Evolutionary conservation across 331 rosid genomes (phyloP), one percentile per base, ranked within the genome.

Genomic region (Malus hybrid): DNA sequence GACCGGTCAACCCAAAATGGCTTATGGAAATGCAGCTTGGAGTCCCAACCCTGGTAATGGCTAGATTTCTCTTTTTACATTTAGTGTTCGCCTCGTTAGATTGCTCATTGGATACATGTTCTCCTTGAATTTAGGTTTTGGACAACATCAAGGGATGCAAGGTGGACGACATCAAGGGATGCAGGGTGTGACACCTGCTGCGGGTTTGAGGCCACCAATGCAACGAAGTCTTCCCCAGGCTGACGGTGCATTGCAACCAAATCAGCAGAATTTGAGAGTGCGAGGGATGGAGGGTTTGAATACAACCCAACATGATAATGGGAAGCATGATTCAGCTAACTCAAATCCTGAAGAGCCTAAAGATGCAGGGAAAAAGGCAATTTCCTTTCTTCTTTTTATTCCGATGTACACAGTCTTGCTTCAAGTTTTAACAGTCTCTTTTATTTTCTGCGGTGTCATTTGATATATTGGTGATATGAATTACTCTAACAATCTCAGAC

Each of bases 21-120:
- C 83, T 46, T 70, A 83, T 76, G 93, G 88, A 79, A 87, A 86
- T 86, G 85, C 96, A 71, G 84, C 89, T 83, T 94, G 95, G 96
- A 85, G 90, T 65, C 67, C 82, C 5, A 56, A 80, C 73, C 89
- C 89, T 76, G 94, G 89, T 91, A 82, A 62, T 56, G 65, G 75
- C 55, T 66, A 60, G 54, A 66, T 46, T 76, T 79, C 67, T 16
- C 69, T 75, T 79, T 36, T 16, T 32, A 28, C 71, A 63, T 75
- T 81, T 61, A 22, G 6, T 46, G 71, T 61, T 67, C 19, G 19
- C 27, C 75, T 76, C 22, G 20, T 66, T 60, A 20, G 54, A 75
- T 65, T 80, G 68, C 73, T 78, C 75, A 76, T 50, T 7, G 50
- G 46, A 1, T 61, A 22, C 70, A 63, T 65, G 14, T 29, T 73